Evolutionary conservation across 208 protist genomes (phyloP).

Genomic region (Trypanosoma avium): DNA sequence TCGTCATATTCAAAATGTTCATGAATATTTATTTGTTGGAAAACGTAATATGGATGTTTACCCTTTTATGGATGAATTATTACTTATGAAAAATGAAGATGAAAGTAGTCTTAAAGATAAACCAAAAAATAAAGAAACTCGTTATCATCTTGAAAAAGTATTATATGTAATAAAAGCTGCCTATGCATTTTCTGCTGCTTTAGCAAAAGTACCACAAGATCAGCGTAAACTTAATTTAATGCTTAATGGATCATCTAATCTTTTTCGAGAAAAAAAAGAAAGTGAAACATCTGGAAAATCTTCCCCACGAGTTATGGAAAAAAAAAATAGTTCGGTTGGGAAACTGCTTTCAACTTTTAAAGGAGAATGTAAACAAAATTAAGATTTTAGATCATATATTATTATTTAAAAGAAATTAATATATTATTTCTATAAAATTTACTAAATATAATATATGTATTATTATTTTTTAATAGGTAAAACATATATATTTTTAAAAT

Average conservation of each 20-base stretch:
- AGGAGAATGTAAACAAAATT: too few relatives aligned
- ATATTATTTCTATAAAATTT: too few relatives aligned
- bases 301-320: too few relatives aligned
- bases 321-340: too few relatives aligned
- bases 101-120: conserved; percentile 41
- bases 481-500: too few relatives aligned
- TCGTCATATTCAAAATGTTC: conserved; percentile 86
- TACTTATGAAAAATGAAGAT: conserved; percentile 58
- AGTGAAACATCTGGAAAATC: too few relatives aligned
- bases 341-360: too few relatives aligned
- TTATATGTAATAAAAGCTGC: conserved; percentile 59
- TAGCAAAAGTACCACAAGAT: conserved; percentile 55
- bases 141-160: conserved; percentile 34
- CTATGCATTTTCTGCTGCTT: conserved; percentile 63
- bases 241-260: conserved; percentile 34
- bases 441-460: too few relatives aligned
- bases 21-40: conserved; percentile 85
- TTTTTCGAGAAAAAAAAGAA: too few relatives aligned
- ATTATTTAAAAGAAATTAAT: too few relatives aligned
- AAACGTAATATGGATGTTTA: conserved; percentile 65
- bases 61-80: conserved; percentile 70
- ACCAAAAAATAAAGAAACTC: conserved; percentile 28
- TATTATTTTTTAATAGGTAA: too few relatives aligned
- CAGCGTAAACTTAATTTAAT: conserved; percentile 74
- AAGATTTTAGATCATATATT: too few relatives aligned